Evolutionary conservation across 225 moss, liverwort and hornwort genomes (phyloP).

Genomic region (Marchantia paleacea): DNA sequence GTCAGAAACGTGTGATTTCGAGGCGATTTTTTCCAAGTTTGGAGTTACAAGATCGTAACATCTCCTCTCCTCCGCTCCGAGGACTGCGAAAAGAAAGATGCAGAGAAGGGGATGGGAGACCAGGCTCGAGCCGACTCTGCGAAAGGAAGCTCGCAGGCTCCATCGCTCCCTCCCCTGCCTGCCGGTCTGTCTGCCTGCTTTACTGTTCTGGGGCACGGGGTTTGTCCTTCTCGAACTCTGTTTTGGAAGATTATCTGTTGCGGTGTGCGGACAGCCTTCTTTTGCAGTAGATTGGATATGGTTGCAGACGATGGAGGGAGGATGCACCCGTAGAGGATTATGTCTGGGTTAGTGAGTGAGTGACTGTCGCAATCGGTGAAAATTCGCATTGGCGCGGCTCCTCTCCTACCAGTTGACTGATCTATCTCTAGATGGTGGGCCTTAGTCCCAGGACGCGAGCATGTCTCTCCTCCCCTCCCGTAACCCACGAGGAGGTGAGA

Average conservation of each 20-base stretch:
- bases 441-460: too few species aligned
- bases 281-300: not conserved
- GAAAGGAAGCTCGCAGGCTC: too few species aligned
- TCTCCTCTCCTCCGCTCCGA: not conserved
- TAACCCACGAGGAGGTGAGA: too few species aligned
- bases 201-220: not conserved
- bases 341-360: not conserved
- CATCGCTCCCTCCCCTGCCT: too few species aligned
- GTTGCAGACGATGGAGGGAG: not conserved
- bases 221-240: not conserved
- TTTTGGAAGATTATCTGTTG: not conserved
- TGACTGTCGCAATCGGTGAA: not conserved
- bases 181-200: too few species aligned
- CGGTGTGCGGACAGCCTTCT: conserved; percentile 10
- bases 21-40: not conserved
- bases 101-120: not conserved
- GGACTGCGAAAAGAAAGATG: not conserved
- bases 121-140: not conserved
- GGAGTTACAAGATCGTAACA: not conserved
- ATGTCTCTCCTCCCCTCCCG: too few species aligned
- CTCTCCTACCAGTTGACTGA: not conserved
- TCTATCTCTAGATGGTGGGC: not conserved
- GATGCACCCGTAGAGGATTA: not conserved
- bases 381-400: not conserved
- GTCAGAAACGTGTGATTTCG: not conserved